Evolutionary conservation across 495 filamentous ascomycete genomes (phyloP).

Genomic region (Podospora sp.): DNA sequence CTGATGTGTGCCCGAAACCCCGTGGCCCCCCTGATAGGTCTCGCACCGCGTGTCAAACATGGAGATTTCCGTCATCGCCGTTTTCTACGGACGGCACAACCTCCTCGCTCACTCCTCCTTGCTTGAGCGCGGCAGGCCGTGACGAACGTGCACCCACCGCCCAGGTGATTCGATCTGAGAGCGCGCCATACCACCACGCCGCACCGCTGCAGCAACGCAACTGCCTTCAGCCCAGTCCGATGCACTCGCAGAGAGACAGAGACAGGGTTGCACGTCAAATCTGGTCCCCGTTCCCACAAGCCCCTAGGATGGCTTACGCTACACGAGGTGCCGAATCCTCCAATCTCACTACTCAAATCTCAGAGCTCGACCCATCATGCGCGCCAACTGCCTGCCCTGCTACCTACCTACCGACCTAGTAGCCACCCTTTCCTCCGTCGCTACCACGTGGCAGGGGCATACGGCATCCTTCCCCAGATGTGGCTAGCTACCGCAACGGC

Average conservation of each 20-base stretch:
- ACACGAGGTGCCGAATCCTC: constrained; percentile 15
- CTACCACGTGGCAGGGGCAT: constrained; percentile 26
- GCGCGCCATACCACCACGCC: neutral
- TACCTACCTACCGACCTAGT: neutral
- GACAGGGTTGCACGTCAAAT: constrained; percentile 13
- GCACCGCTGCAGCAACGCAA: constrained; percentile 14
- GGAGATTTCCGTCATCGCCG: constrained; percentile 19
- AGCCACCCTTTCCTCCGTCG: constrained; percentile 23
- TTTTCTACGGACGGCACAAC: constrained; percentile 18
- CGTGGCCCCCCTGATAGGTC: constrained; percentile 22
- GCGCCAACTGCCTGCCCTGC: neutral
- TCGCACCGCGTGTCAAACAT: constrained; percentile 12
- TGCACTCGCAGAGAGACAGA: neutral
- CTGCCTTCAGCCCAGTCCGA: constrained; percentile 15
- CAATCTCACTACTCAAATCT: constrained; percentile 9
- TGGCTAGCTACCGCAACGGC: constrained; percentile 1
- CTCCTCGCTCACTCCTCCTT: neutral
- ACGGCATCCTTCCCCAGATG: neutral
- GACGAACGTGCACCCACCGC: constrained; percentile 4
- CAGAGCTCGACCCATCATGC: constrained; percentile 13
- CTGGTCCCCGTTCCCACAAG: constrained; percentile 17
- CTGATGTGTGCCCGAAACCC: constrained; percentile 34
- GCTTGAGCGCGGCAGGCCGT: neutral
- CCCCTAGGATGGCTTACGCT: constrained; percentile 3
- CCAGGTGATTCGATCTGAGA: constrained; percentile 1